phyloP scores from a whole-genome alignment of 306 rosid species.

The Corylus americana region DNA sequence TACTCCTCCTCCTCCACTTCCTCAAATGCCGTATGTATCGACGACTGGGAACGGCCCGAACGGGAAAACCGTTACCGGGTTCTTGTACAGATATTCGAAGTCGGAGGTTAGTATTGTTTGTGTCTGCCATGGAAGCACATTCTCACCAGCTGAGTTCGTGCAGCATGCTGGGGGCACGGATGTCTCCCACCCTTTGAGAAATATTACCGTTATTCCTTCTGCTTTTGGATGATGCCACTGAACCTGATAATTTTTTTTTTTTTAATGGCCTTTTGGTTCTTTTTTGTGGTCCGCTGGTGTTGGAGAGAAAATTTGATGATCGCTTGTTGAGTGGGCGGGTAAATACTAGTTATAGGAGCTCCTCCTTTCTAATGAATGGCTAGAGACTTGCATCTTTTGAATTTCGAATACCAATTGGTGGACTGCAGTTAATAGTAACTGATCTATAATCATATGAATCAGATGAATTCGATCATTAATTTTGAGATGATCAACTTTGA shows the following conservation, averaged over 20 bases:
- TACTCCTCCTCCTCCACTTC: constrained; percentile 16
- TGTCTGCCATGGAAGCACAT: constrained; percentile 83
- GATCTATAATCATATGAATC: no score
- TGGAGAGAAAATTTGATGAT: no score
- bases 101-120: constrained; percentile 77
- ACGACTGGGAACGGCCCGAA: constrained; percentile 68
- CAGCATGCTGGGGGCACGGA: constrained; percentile 88
- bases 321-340: no score
- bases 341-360: no score
- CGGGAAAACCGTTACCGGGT: constrained; percentile 65
- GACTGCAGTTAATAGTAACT: no score
- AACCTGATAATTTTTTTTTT: no score
- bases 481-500: no score
- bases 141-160: constrained; percentile 83
- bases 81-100: constrained; percentile 56
- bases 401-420: not conserved
- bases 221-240: constrained; percentile 31
- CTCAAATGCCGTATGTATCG: constrained; percentile 73
- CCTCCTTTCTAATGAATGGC: no score
- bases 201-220: constrained; percentile 68
- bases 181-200: constrained; percentile 58
- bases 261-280: not conserved
- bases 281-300: no score
- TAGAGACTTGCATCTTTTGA: no score
- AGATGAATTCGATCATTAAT: no score